Conservation (phyloP, 371 early-diverging fungal genomes). For the Coemansia sp. region DNA sequence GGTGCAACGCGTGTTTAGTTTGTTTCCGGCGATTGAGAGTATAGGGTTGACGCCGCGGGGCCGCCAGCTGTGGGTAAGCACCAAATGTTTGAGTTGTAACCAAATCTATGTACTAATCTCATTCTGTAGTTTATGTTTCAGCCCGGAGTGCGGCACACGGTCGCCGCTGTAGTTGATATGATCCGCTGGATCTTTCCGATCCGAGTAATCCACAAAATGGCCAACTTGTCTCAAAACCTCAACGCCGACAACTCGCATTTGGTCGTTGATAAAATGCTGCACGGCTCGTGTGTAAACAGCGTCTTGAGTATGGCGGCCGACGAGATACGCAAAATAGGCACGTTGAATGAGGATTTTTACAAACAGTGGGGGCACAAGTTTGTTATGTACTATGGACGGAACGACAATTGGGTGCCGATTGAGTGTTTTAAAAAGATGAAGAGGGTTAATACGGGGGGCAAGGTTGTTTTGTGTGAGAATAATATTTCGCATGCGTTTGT, state of each 20-base stretch:
- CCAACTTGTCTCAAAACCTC: constrained; percentile 53
- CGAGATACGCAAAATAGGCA: constrained; percentile 71
- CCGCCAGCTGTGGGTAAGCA: constrained; percentile 51
- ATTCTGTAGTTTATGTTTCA: constrained; percentile 52
- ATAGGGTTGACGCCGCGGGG: constrained; percentile 79
- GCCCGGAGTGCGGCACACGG: constrained; percentile 44
- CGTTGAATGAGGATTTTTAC: constrained; percentile 66
- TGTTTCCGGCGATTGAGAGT: constrained; percentile 77
- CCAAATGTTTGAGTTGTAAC: too few relatives aligned
- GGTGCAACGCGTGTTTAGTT: constrained; percentile 62
- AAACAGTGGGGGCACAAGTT: constrained; percentile 60
- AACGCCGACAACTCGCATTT: constrained; percentile 52
- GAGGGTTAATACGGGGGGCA: constrained; percentile 63
- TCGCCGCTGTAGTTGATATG: constrained; percentile 50
- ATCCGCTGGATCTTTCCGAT: constrained; percentile 53
- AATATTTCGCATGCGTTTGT: constrained; percentile 79
- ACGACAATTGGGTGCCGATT: constrained; percentile 77
- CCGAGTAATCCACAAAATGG: constrained; percentile 45
- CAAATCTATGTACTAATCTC: too few relatives aligned
- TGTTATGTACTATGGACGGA: constrained; percentile 74
- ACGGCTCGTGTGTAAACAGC: constrained; percentile 60
- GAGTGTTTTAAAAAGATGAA: constrained; percentile 70
- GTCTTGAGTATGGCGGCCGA: constrained; percentile 66
- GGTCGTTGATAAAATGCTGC: constrained; percentile 64
- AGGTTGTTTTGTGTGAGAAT: constrained; percentile 59